phyloP scores from a whole-genome alignment of 371 early-diverging fungal species.

The Mycotypha africana region DNA sequence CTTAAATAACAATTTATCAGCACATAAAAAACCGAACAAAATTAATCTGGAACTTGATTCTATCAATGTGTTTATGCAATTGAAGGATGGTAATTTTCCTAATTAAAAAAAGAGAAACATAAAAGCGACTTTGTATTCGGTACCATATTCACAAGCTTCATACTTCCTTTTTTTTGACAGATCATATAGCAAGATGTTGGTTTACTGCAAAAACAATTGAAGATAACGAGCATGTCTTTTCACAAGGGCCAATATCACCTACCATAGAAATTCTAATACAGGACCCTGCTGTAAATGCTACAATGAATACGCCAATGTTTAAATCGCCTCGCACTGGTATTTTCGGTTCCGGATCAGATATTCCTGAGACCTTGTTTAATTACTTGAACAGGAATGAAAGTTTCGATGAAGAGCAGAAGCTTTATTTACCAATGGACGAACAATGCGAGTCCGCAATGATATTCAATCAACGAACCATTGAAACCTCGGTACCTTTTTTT shows the following conservation, averaged over 20 bases:
- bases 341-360: constrained; percentile 35
- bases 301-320: background rate
- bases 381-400: constrained; percentile 25
- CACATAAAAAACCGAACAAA: constrained; percentile 13
- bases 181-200: constrained; percentile 28
- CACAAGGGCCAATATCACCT: constrained; percentile 20
- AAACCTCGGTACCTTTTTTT: constrained; percentile 68
- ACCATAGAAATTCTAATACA: constrained; percentile 45
- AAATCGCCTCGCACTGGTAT: constrained; percentile 17
- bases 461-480: constrained; percentile 60
- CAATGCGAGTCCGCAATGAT: constrained; percentile 57
- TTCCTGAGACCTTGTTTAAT: constrained; percentile 31
- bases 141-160: too few relatives aligned
- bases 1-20: too few relatives aligned
- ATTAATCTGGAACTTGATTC: constrained; percentile 30
- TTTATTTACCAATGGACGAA: constrained; percentile 45
- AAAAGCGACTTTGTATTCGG: too few relatives aligned
- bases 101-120: too few relatives aligned
- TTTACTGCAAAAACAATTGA: constrained; percentile 34
- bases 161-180: too few relatives aligned
- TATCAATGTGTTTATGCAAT: constrained; percentile 42
- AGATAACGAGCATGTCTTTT: constrained; percentile 8
- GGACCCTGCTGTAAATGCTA: constrained; percentile 5
- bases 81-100: constrained; percentile 19
- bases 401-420: constrained; percentile 46